Evolutionary conservation across 192 early-diverging fungal genomes (phyloP).

Genomic region (Podochytrium sp.): DNA sequence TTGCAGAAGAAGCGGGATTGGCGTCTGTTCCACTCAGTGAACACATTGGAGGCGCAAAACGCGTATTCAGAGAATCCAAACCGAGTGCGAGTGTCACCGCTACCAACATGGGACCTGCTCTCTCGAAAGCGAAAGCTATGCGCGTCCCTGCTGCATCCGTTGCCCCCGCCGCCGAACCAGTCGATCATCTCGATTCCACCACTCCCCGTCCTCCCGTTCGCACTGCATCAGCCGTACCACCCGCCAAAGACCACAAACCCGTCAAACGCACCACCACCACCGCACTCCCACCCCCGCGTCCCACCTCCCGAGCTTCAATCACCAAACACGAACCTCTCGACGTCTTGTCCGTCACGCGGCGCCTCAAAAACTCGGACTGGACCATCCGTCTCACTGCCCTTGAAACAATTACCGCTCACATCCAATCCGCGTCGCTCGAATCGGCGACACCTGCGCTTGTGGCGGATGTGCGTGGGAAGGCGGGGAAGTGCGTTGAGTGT

Average conservation of each 20-base stretch:
- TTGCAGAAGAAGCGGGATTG: not conserved
- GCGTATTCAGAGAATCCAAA: slow-evolving; percentile 8
- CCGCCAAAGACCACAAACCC: not conserved
- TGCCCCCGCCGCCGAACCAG: slow-evolving; percentile 6
- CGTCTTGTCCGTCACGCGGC: not conserved
- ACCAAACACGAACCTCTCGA: slow-evolving; percentile 1
- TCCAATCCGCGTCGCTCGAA: not conserved
- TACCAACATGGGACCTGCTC: not conserved
- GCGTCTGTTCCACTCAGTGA: not conserved
- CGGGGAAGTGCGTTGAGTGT: slow-evolving; percentile 11
- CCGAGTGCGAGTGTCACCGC: not conserved
- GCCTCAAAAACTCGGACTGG: slow-evolving; percentile 34
- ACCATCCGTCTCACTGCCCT: slow-evolving; percentile 13
- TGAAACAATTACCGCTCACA: slow-evolving; percentile 13
- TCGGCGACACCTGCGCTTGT: not conserved
- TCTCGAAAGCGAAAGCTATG: slow-evolving; percentile 5
- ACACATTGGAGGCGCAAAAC: slow-evolving; percentile 28
- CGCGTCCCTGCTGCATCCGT: slow-evolving; percentile 10
- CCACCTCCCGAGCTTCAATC: not conserved
- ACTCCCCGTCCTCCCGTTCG: not conserved
- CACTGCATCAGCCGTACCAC: not conserved
- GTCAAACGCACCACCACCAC: not conserved
- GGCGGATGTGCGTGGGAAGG: slow-evolving; percentile 3
- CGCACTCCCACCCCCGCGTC: not conserved
- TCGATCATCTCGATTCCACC: not conserved